Base-by-base conservation (phyloP, 352 stramenopile species). In the Phytophthora sp. region DNA sequence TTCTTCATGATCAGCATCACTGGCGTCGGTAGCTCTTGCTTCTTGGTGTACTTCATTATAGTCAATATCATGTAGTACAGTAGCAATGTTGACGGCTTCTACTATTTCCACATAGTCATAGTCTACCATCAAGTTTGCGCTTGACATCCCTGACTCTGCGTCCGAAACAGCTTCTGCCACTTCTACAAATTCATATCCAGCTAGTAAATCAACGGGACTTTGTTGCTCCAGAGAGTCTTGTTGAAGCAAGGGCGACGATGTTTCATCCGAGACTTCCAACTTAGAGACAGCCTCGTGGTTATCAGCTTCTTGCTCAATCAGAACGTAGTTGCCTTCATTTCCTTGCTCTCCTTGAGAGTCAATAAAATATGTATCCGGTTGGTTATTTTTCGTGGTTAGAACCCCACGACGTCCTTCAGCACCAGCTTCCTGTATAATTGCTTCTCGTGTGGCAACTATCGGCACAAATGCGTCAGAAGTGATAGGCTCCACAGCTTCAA, bases 401-500 rank as follows among this genome's bases (percentile, higher is more conserved):
- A n/a, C n/a, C n/a, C n/a, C n/a, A n/a, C n/a, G n/a, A n/a, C n/a
- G n/a, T 12, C 11, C 41, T 49, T 49, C 41, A 46, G n/a, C 39
- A 21, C 5, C n/a, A n/a, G n/a, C n/a, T n/a, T n/a, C n/a, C n/a
- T n/a, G n/a, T n/a, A n/a, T n/a, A n/a, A n/a, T n/a, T n/a, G n/a
- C n/a, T n/a, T n/a, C n/a, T n/a, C n/a, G n/a, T n/a, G n/a, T n/a
- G n/a, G n/a, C n/a, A n/a, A n/a, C n/a, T 56, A 26, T 45, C 30
- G n/a, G 36, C 5, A 16, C 7, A 52, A 29, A 50, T 20, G 20
- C 31, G 15, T 39, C n/a, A 16, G 18, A 18, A 41, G 51, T 18
- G 11, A 46, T 24, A 13, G 20, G 16, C 18, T 82, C 72, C 20
- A 30, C 58, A 31, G n/a, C 50, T 57, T 88, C 81, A 16, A 85